Evolutionary conservation across 352 stramenopile species (phyloP).

Genomic region (Globisporangium orthogonon): DNA sequence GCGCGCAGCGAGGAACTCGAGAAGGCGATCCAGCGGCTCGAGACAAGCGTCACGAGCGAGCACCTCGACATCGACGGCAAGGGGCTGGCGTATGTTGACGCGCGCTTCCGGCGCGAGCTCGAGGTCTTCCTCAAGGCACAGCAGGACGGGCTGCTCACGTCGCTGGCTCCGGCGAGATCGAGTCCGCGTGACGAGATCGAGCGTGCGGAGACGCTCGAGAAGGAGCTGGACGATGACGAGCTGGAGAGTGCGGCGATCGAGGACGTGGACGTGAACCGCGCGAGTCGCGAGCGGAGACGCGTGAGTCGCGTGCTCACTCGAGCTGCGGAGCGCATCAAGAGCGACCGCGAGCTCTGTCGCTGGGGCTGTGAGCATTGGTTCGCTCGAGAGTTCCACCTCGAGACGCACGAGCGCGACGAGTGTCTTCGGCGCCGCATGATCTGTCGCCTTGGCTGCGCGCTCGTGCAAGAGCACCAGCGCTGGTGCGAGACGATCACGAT

Average conservation of each 20-base stretch:
- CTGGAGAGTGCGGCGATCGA: slow-evolving; percentile 38
- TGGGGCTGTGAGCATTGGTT: slow-evolving; percentile 62
- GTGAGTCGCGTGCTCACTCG: slow-evolving; percentile 49
- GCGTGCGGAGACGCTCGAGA: slow-evolving; percentile 24
- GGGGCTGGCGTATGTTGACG: slow-evolving; percentile 51
- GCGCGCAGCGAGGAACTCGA: slow-evolving; percentile 30
- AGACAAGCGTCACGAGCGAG: slow-evolving; percentile 48
- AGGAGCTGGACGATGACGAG: slow-evolving; percentile 44
- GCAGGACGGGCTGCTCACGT: slow-evolving; percentile 32
- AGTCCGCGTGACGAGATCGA: slow-evolving; percentile 38
- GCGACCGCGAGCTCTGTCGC: slow-evolving; percentile 33
- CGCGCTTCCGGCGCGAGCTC: slow-evolving; percentile 48
- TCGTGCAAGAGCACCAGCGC: slow-evolving; percentile 32
- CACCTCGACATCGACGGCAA: slow-evolving; percentile 36
- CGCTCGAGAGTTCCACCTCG: slow-evolving; percentile 26
- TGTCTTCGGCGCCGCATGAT: slow-evolving; percentile 53
- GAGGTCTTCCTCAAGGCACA: slow-evolving; percentile 41
- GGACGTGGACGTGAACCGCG: slow-evolving; percentile 30
- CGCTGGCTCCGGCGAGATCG: slow-evolving; percentile 21
- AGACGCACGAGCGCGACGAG: slow-evolving; percentile 48
- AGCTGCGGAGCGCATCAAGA: slow-evolving; percentile 27
- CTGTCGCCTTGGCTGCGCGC: slow-evolving; percentile 57
- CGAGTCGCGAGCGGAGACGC: slow-evolving; percentile 39
- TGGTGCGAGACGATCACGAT: slow-evolving; percentile 47
- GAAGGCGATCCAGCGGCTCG: slow-evolving; percentile 31